phyloP scores from a whole-genome alignment of 2,329 filamentous ascomycete genomes.

The Tolypocladium ovalisporum region DNA sequence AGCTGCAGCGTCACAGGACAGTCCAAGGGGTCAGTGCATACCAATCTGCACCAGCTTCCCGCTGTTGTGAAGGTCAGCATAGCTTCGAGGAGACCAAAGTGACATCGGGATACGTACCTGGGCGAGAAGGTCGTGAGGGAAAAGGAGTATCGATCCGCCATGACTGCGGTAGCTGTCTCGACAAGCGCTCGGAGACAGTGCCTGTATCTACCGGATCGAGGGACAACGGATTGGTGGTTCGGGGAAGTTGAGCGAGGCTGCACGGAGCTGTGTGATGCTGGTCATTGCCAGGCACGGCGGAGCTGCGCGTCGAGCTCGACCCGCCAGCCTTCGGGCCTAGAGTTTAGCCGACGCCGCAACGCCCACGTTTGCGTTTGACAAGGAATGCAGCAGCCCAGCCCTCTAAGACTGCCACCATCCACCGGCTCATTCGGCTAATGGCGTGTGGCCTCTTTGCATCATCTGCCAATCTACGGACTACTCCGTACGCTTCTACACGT shows the following conservation, averaged over 20 bases:
- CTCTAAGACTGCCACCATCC: neutral
- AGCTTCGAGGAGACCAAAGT: constrained; percentile 10
- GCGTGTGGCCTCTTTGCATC: constrained; percentile 16
- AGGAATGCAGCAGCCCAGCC: neutral
- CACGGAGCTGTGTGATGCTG: constrained; percentile 18
- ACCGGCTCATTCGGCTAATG: constrained; percentile 2
- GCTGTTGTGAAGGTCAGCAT: constrained; percentile 46
- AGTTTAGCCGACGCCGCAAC: constrained; percentile 14
- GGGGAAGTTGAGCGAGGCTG: neutral
- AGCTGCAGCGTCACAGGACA: neutral
- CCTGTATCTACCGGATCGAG: constrained; percentile 6
- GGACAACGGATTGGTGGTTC: constrained; percentile 2
- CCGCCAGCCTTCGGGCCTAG: constrained; percentile 10
- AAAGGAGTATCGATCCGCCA: constrained; percentile 99
- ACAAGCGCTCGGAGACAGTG: neutral
- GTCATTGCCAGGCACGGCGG: constrained; percentile 21
- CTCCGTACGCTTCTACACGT: neutral
- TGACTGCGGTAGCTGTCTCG: constrained; percentile 30
- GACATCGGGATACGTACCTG: constrained; percentile 55
- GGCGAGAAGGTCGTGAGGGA: constrained; percentile 98
- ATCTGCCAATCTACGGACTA: constrained; percentile 6
- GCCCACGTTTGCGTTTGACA: neutral
- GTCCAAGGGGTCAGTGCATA: constrained; percentile 12
- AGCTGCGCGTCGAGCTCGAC: constrained; percentile 27
- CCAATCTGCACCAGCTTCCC: constrained; percentile 99